Evolutionary conservation across 371 early-diverging fungal species (phyloP).

Genomic region (Actinomucor elegans): DNA sequence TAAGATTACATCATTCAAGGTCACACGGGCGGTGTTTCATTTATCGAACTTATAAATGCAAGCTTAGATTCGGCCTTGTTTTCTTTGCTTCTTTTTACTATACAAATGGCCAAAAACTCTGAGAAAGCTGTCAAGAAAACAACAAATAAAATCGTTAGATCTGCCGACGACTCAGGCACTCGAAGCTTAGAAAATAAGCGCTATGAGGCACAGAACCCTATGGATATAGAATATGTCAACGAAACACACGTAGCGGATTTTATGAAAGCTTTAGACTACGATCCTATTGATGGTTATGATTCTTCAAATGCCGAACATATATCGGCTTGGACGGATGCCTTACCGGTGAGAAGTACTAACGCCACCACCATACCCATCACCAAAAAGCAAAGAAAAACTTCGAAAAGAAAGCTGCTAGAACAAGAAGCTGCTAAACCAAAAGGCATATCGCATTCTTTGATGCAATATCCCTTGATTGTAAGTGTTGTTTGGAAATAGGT

Average conservation of each 20-base stretch:
- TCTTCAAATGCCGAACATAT: conserved; percentile 42
- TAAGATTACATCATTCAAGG: too few relatives aligned
- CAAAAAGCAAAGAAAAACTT: conserved; percentile 18
- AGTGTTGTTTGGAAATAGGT: conserved; percentile 5
- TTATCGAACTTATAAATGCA: too few relatives aligned
- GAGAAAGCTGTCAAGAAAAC: conserved; percentile 25
- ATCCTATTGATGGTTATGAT: conserved; percentile 14
- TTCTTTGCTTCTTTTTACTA: not conserved
- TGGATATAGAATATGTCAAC: conserved; percentile 44
- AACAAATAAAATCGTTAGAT: conserved; percentile 13
- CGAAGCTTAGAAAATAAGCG: not conserved
- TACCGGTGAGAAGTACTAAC: conserved; percentile 26
- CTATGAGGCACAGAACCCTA: not conserved
- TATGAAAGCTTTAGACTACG: conserved; percentile 44
- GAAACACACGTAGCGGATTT: conserved; percentile 55
- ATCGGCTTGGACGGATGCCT: conserved; percentile 49
- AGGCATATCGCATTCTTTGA: conserved; percentile 51
- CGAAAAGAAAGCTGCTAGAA: conserved; percentile 27
- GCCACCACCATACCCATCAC: not conserved
- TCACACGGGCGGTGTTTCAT: too few relatives aligned
- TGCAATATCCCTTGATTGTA: conserved; percentile 67
- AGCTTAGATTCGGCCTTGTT: too few relatives aligned
- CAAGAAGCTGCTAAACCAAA: conserved; percentile 40
- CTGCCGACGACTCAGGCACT: conserved; percentile 23
- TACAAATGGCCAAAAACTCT: conserved; percentile 5